phyloP scores from a whole-genome alignment of 2,329 filamentous ascomycete genomes.

The Celoporthe dispersa region DNA sequence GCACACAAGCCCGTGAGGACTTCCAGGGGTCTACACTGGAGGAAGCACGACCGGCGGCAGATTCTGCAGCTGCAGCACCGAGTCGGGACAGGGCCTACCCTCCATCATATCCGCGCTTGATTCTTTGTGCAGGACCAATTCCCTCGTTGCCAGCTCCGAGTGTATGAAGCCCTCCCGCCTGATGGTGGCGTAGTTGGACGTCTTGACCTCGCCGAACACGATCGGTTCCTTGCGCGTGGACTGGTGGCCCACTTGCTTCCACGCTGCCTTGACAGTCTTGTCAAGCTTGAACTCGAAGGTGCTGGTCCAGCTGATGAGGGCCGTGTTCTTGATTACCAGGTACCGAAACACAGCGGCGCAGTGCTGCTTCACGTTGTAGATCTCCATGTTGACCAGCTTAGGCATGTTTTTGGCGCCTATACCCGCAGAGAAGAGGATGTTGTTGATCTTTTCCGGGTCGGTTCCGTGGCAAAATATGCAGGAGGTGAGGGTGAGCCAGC shows the following conservation, averaged over 20 bases:
- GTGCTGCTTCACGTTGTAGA: slow-evolving; percentile 35
- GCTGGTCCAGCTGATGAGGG: slow-evolving; percentile 30
- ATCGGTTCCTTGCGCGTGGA: slow-evolving; percentile 22
- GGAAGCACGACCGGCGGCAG: neutral
- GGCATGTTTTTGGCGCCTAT: slow-evolving; percentile 36
- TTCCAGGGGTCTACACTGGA: neutral
- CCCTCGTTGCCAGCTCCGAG: slow-evolving; percentile 25
- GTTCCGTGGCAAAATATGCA: slow-evolving; percentile 30
- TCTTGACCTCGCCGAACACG: slow-evolving; percentile 26
- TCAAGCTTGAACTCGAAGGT: slow-evolving; percentile 29
- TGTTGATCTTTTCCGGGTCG: slow-evolving; percentile 32
- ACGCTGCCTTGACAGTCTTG: slow-evolving; percentile 19
- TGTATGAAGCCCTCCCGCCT: slow-evolving; percentile 29
- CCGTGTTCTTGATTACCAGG: slow-evolving; percentile 24
- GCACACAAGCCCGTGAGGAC: too few species aligned
- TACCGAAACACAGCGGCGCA: slow-evolving; percentile 37
- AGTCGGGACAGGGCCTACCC: slow-evolving; percentile 20
- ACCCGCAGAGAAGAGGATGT: slow-evolving; percentile 32
- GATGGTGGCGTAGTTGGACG: slow-evolving; percentile 10
- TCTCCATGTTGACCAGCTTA: slow-evolving; percentile 34
- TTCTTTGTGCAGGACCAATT: slow-evolving; percentile 24
- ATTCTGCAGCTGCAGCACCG: slow-evolving; percentile 19
- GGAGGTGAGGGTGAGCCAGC: slow-evolving; percentile 35
- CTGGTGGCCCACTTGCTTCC: slow-evolving; percentile 27
- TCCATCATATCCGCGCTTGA: slow-evolving; percentile 27